phyloP scores from a whole-genome alignment of 2,329 filamentous ascomycete species.

The Thielaviopsis cerberus region DNA sequence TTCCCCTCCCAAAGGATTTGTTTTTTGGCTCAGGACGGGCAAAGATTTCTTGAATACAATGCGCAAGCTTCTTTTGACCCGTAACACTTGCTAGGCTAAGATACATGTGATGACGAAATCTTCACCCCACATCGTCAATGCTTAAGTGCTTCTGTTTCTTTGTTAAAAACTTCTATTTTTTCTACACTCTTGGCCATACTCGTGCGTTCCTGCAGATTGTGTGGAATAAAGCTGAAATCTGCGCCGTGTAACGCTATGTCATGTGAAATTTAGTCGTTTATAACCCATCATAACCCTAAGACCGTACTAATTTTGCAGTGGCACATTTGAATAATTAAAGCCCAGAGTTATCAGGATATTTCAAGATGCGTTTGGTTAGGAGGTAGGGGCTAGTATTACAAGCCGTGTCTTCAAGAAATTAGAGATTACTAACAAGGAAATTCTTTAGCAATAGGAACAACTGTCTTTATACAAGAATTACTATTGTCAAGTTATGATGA shows the following conservation, averaged over 20 bases:
- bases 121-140: not conserved
- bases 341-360: too few species aligned
- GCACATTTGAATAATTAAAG: too few species aligned
- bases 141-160: not conserved
- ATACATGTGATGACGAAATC: not conserved
- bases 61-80: not conserved
- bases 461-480: too few species aligned
- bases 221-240: not conserved
- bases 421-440: too few species aligned
- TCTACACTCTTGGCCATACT: too few species aligned
- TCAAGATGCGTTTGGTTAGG: too few species aligned
- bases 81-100: not conserved
- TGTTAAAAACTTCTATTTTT: not conserved
- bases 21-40: not conserved
- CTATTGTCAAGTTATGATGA: not conserved
- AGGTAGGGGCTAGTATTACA: too few species aligned
- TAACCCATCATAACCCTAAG: not conserved
- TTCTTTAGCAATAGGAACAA: not conserved
- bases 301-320: too few species aligned
- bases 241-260: not conserved
- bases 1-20: not conserved
- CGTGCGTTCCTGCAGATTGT: not conserved
- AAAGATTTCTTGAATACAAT: not conserved
- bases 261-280: not conserved
- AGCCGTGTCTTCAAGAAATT: too few species aligned